Percentiles rank a stretch among this genome's conserved stretches.
Conservation (phyloP, 1,139 yeast species). For the Magnusiomyces magnusii region DNA sequence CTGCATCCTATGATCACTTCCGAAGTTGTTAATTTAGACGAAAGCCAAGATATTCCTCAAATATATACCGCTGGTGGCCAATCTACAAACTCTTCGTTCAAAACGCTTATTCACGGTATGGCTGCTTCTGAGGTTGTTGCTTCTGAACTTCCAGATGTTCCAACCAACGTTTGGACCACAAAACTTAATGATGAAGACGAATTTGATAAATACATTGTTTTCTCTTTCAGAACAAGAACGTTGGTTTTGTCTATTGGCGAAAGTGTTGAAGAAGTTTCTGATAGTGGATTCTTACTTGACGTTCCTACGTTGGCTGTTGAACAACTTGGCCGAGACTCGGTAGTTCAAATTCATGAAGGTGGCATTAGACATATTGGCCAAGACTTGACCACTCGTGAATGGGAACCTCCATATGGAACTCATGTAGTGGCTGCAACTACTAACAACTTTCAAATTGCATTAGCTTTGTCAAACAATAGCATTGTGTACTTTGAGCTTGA, state of each 20-base stretch:
- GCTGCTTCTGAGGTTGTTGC: conserved; percentile 57
- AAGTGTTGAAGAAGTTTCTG: conserved; percentile 66
- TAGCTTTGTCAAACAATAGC: conserved; percentile 67
- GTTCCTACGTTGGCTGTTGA: conserved; percentile 62
- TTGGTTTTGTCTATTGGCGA: conserved; percentile 72
- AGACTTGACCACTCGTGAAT: conserved; percentile 43
- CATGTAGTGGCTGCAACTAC: conserved; percentile 52
- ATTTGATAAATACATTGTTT: conserved; percentile 57
- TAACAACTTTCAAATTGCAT: conserved; percentile 58
- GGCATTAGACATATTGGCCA: conserved; percentile 63
- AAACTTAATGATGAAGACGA: conserved; percentile 40
- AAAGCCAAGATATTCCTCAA: conserved; percentile 32
- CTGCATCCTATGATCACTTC: conserved; percentile 55
- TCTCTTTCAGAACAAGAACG: conserved; percentile 62
- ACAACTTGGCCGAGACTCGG: conserved; percentile 56
- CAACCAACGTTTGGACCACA: conserved; percentile 56
- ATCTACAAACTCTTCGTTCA: conserved; percentile 41
- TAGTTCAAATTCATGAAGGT: conserved; percentile 64
- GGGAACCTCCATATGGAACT: conserved; percentile 84
- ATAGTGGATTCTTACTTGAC: conserved; percentile 50
- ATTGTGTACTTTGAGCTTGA: conserved; percentile 80
- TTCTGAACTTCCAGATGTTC: conserved; percentile 62
- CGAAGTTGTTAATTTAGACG: conserved; percentile 34
- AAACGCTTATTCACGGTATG: conserved; percentile 51
- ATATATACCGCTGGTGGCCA: conserved; percentile 37